phyloP scores from a whole-genome alignment of 129 eudicot species.

The Pittosporum tobira region DNA sequence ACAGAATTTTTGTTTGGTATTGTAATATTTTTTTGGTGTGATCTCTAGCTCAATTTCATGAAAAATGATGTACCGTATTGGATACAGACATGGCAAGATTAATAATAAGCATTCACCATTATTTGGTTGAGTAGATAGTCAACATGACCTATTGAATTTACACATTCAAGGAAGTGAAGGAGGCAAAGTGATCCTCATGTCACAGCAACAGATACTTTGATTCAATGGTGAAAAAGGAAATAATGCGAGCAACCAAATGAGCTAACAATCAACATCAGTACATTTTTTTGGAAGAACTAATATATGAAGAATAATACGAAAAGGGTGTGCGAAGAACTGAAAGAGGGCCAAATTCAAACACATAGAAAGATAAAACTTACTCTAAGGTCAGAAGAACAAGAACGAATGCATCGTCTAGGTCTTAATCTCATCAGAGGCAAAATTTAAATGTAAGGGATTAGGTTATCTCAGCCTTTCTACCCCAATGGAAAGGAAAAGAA shows the following conservation, averaged over 20 bases:
- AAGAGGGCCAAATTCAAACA: background rate
- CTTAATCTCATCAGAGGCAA: constrained; percentile 56
- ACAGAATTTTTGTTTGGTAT: too few species aligned
- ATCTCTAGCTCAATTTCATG: too few species aligned
- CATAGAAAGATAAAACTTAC: constrained; percentile 23
- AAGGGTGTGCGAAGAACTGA: background rate
- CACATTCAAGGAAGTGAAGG: background rate
- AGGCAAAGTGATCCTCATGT: background rate
- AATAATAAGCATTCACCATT: too few species aligned
- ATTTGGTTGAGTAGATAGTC: background rate
- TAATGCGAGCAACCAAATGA: background rate
- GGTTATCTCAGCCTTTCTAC: constrained; percentile 19
- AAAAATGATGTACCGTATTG: too few species aligned
- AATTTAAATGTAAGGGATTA: constrained; percentile 17
- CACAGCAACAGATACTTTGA: background rate
- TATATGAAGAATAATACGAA: background rate
- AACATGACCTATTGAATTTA: background rate
- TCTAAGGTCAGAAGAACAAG: constrained; percentile 58
- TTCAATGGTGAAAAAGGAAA: background rate
- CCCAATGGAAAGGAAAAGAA: constrained; percentile 18
- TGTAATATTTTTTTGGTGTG: too few species aligned
- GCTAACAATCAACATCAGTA: background rate
- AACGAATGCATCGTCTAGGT: constrained; percentile 59
- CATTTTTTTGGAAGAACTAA: background rate
- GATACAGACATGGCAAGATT: too few species aligned